Percentiles rank a stretch among this genome's conserved stretches.
Evolutionary conservation across 768 basidiomycete genomes (phyloP).

Genomic region (Auriscalpium orientale): DNA sequence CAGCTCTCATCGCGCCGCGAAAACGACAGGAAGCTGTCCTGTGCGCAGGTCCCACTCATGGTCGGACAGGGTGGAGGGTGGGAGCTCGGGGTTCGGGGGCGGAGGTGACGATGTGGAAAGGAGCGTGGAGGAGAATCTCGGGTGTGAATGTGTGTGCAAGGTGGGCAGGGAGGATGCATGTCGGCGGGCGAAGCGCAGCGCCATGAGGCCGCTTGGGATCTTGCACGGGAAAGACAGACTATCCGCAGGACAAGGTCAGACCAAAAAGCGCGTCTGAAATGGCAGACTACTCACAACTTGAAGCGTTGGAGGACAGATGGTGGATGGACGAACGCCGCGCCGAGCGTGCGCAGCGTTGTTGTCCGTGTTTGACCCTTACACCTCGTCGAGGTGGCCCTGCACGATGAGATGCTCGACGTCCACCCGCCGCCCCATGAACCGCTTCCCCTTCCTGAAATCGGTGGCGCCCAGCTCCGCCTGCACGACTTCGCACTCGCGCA

Average conservation of each 20-base stretch:
- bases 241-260: no score
- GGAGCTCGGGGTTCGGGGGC: neutral
- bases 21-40: slow-evolving; percentile 32
- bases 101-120: neutral
- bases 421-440: slow-evolving; percentile 80
- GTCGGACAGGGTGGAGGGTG: slow-evolving; percentile 39
- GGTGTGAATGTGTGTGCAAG: neutral
- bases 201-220: neutral
- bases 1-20: neutral
- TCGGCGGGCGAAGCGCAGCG: neutral
- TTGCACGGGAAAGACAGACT: no score
- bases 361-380: slow-evolving; percentile 28
- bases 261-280: no score
- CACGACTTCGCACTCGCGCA: slow-evolving; percentile 85
- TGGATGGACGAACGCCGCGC: no score
- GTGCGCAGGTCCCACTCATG: slow-evolving; percentile 75
- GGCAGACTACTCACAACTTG: no score
- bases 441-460: slow-evolving; percentile 82
- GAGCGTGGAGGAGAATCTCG: neutral
- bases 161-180: neutral
- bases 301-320: no score
- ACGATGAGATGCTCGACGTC: slow-evolving; percentile 94
- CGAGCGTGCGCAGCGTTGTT: no score
- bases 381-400: slow-evolving; percentile 87
- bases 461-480: slow-evolving; percentile 88